A percentile compares a stretch with the other conserved stretches of the same genome.
These are phyloP conservation scores for Blastobotrys mokoenaii DNA, from an alignment of 805 yeast species.

Conservation along the genomic window DNA sequence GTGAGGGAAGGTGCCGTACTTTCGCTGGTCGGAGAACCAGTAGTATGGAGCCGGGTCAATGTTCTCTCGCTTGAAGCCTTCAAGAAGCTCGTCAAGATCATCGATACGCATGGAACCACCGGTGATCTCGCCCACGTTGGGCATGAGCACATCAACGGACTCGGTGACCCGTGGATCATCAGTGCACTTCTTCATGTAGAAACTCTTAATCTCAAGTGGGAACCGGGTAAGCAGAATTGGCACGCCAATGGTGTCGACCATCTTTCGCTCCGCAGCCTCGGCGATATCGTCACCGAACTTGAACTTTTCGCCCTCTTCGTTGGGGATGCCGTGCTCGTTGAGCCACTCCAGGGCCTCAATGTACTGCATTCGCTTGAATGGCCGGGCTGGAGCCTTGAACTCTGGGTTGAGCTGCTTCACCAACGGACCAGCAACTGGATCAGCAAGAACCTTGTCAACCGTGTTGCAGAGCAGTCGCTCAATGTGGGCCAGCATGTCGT, in stretches of 20 bases:
- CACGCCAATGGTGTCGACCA: conserved; percentile 90
- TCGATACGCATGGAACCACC: conserved; percentile 99
- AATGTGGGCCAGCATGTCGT: conserved; percentile 76
- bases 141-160: conserved; percentile 97
- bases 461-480: conserved; percentile 67
- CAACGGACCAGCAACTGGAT: conserved; percentile 87
- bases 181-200: conserved; percentile 89
- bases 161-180: conserved; percentile 95
- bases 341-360: conserved; percentile 91
- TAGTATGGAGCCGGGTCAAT: conserved; percentile 78
- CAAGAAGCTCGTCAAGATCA: conserved; percentile 70
- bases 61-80: conserved; percentile 88
- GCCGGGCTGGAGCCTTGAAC: conserved; percentile 71
- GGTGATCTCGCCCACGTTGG: conserved; percentile 96
- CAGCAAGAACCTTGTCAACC: conserved; percentile 71
- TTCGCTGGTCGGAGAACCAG: conserved; percentile 94
- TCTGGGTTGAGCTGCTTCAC: conserved; percentile 87
- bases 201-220: conserved; percentile 96
- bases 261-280: conserved; percentile 98
- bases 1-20: conserved; percentile 96
- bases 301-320: conserved; percentile 91
- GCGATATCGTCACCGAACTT: conserved; percentile 98
- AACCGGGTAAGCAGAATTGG: conserved; percentile 89
- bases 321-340: conserved; percentile 86
- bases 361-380: conserved; percentile 89